Base-by-base conservation (phyloP, 2,329 filamentous ascomycete species). In the Chaetomium olivaceum region DNA sequence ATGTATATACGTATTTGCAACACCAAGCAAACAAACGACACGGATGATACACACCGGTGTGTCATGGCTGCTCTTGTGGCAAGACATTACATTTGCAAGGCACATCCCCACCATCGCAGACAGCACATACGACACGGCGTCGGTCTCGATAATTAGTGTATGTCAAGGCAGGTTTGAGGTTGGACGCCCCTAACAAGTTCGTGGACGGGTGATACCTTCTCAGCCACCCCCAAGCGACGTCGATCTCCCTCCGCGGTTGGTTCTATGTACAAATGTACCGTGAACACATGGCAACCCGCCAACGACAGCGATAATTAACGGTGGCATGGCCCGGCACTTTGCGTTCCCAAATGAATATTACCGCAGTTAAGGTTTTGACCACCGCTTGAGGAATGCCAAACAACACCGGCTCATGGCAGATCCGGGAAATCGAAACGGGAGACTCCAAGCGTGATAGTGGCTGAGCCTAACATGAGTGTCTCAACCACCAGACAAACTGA, bases 191-290 rank as follows among this genome's bases (percentile, higher is more conserved):
- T 36, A 43, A 14, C 5, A 43, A 4, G 39, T 19, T n/a, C 39
- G 39, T 7, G 39, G 16, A 43, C 16, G 16, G 39, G 16, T 55
- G 46, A 31, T 46, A 59, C n/a, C 27, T 16, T 21, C 55, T 21
- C 54, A 58, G 62, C 62, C 57, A 64, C 57, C 56, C n/a, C 62
- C 33, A 56, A 23, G 31, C 60, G 62, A 60, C 57, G 56, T 56
- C 57, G 33, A 63, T 63, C 48, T 9, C 27, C 46, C 16, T 43
- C 16, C 39, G 6, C 39, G 39, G 39, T 43, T 43, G 39, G 39
- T n/a, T 50, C 19, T 9, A 23, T 12, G n/a, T n/a, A n/a, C n/a
- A n/a, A n/a, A 27, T 27, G 43, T 19, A 25, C 31, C 58, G 9
- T n/a, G 31, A 39, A 55, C 59, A 46, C 59, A 43, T 21, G 33